Percentiles rank a stretch among this genome's conserved stretches.
Conservation (phyloP, 768 basidiomycete genomes). For the Leucosporidium scottii region DNA sequence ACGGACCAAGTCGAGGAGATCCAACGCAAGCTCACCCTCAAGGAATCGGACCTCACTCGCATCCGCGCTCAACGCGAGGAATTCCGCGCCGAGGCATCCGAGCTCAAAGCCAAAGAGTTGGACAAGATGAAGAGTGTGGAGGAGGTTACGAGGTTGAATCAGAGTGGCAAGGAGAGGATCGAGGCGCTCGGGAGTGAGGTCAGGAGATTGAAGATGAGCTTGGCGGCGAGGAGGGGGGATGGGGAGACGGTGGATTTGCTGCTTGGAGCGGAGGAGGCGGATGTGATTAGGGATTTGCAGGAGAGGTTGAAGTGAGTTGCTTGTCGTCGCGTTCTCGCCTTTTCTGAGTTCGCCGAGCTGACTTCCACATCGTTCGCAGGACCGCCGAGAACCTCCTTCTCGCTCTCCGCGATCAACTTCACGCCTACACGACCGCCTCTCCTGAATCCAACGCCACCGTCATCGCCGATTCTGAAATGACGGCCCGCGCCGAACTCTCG, state of each 20-base stretch:
- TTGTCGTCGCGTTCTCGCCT: too few relatives aligned
- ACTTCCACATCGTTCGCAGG: not conserved
- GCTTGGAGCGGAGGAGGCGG: slow-evolving; percentile 33
- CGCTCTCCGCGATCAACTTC: slow-evolving; percentile 32
- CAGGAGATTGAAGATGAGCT: slow-evolving; percentile 59
- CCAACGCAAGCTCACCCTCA: slow-evolving; percentile 36
- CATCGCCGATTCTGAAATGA: slow-evolving; percentile 43
- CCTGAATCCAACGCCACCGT: slow-evolving; percentile 51
- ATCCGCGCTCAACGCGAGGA: slow-evolving; percentile 48
- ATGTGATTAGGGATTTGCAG: slow-evolving; percentile 47
- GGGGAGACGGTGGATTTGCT: slow-evolving; percentile 62
- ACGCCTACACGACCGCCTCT: slow-evolving; percentile 51
- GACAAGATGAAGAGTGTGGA: slow-evolving; percentile 53
- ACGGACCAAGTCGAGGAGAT: slow-evolving; percentile 52
- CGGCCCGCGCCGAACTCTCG: slow-evolving; percentile 36
- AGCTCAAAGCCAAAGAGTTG: slow-evolving; percentile 60
- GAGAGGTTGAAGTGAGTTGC: slow-evolving; percentile 18
- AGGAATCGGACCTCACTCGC: slow-evolving; percentile 43
- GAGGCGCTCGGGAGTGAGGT: slow-evolving; percentile 63
- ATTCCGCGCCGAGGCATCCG: slow-evolving; percentile 60
- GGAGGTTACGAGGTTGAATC: not conserved
- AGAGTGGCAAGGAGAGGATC: slow-evolving; percentile 58
- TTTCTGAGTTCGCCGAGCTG: not conserved
- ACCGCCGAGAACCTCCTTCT: slow-evolving; percentile 16
- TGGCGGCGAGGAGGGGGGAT: slow-evolving; percentile 67